Evolutionary conservation across 441 rosid species (phyloP).

Genomic region (Isatis lusitanica): DNA sequence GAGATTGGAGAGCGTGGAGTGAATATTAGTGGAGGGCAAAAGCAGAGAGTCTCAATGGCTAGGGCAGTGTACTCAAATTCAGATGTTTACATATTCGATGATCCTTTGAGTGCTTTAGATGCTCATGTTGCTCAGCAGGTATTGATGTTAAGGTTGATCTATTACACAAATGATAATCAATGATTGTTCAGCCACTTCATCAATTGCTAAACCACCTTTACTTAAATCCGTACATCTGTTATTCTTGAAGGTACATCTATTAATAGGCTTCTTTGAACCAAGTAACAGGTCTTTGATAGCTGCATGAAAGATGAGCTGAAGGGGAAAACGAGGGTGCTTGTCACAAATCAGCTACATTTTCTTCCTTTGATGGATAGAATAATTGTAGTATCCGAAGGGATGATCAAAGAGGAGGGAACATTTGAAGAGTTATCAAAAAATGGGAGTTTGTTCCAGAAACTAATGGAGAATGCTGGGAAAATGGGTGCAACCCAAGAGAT

Average conservation of each 20-base stretch:
- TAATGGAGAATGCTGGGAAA: conserved; percentile 97
- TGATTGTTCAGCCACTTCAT: not conserved
- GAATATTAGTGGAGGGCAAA: conserved; percentile 97
- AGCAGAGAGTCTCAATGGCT: conserved; percentile 98
- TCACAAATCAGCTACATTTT: conserved; percentile 96
- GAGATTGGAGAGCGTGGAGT: conserved; percentile 99
- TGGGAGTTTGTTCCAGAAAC: conserved; percentile 73
- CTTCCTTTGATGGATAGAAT: conserved; percentile 92
- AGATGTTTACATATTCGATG: conserved; percentile 92
- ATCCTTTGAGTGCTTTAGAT: conserved; percentile 97
- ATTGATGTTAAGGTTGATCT: not conserved
- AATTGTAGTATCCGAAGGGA: conserved; percentile 71
- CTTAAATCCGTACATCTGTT: not conserved
- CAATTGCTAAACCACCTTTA: not conserved
- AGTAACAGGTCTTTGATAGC: conserved; percentile 75
- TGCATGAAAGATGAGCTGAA: conserved; percentile 81
- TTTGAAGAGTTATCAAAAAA: conserved; percentile 75
- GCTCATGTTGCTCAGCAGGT: conserved; percentile 96
- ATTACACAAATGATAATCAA: not conserved
- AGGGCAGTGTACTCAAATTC: conserved; percentile 93
- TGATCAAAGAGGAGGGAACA: conserved; percentile 86
- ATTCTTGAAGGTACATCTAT: not conserved
- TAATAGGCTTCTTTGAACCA: conserved; percentile 30
- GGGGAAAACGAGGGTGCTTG: conserved; percentile 91
- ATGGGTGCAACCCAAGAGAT: conserved; percentile 72